A percentile compares a stretch with the other conserved stretches of the same genome.
Evolutionary conservation across 441 rosid species (phyloP).

Genomic region (Pelargonium australe): DNA sequence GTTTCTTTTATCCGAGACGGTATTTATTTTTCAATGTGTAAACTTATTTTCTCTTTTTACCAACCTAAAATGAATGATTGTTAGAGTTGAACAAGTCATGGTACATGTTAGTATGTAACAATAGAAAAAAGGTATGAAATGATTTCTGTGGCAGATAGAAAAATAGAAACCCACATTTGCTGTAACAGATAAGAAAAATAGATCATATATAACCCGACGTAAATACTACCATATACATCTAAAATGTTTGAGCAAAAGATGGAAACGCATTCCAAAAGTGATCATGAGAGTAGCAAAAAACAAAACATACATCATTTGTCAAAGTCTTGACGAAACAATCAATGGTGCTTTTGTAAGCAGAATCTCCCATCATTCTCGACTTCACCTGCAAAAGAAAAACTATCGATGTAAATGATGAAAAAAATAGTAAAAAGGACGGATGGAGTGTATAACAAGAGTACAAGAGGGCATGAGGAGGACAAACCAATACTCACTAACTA

Average conservation of each 20-base stretch:
- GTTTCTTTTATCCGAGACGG: background rate
- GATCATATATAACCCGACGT: background rate
- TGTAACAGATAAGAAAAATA: background rate
- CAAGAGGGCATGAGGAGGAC: too few species aligned
- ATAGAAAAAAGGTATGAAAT: background rate
- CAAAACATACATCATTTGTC: constrained; percentile 65
- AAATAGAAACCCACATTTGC: background rate
- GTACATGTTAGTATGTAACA: background rate
- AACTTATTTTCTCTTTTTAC: background rate
- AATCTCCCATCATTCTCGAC: constrained; percentile 98
- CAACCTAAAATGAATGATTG: background rate
- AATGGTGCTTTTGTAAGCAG: constrained; percentile 79
- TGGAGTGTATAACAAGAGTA: too few species aligned
- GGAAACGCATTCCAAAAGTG: background rate
- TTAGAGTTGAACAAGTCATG: background rate
- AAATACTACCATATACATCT: constrained; percentile 2
- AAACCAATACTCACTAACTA: too few species aligned
- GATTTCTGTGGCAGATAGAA: too few species aligned
- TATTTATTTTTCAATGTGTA: background rate
- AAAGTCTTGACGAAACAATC: constrained; percentile 87
- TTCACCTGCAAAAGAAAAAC: constrained; percentile 49
- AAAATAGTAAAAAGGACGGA: background rate
- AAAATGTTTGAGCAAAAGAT: background rate
- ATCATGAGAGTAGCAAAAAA: constrained; percentile 8
- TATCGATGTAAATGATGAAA: background rate